Conservation (phyloP, 106 monocot species). For the Gastrodia elata region DNA sequence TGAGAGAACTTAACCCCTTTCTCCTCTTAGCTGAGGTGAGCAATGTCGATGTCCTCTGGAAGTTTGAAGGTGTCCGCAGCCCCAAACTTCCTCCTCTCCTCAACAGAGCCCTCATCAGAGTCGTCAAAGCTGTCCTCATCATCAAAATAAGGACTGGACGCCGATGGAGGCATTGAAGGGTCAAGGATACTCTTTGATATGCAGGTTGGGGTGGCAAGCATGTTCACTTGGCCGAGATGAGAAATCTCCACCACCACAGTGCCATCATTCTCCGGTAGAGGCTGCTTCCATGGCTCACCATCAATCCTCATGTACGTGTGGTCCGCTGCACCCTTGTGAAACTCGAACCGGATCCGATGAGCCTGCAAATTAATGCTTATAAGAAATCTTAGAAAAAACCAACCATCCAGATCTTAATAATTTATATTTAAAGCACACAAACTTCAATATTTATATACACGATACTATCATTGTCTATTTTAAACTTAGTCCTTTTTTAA, state of each 20-base stretch:
- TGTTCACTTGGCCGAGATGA: conserved; percentile 64
- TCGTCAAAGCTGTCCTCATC: conserved; percentile 6
- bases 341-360: conserved; percentile 69
- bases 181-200: conserved; percentile 58
- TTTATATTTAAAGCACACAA: no score
- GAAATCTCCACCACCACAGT: conserved; percentile 82
- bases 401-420: no score
- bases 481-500: no score
- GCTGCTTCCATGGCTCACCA: conserved; percentile 97
- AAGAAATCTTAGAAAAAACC: not conserved
- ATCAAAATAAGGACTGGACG: conserved; percentile 1
- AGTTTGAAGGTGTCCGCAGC: conserved; percentile 83
- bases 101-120: conserved; percentile 38
- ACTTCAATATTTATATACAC: no score
- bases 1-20: not conserved
- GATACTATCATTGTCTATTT: no score
- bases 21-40: conserved; percentile 44
- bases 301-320: conserved; percentile 86
- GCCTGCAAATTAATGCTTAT: conserved; percentile 35
- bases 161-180: conserved; percentile 13
- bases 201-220: conserved; percentile 58
- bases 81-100: conserved; percentile 84
- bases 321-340: conserved; percentile 61
- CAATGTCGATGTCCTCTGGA: conserved; percentile 55
- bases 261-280: conserved; percentile 60